Percentiles rank a stretch among this genome's conserved stretches.
Conservation (phyloP, 306 rosid genomes). For the Neltuma alba region DNA sequence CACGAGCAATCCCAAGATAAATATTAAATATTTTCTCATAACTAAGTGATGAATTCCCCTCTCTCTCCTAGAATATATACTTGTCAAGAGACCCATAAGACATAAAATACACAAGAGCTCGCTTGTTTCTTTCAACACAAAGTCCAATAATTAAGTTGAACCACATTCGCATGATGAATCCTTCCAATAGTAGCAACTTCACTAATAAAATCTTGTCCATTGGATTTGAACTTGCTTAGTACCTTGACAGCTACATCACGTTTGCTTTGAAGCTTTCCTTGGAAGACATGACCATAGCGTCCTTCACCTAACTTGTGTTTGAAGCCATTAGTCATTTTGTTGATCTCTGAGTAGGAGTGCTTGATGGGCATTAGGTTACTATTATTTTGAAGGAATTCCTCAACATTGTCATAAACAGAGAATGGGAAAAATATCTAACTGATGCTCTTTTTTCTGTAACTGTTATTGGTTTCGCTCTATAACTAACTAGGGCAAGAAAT, state of each 20-base stretch:
- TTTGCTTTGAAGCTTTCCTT: background rate
- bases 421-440: too few species aligned
- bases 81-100: background rate
- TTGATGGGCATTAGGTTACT: slow-evolving; percentile 15
- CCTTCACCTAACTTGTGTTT: slow-evolving; percentile 9
- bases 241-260: background rate
- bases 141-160: background rate
- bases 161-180: background rate
- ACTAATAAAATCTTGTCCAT: background rate
- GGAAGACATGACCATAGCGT: background rate
- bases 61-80: background rate
- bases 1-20: background rate
- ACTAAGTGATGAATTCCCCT: background rate
- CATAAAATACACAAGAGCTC: background rate
- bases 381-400: slow-evolving; percentile 11
- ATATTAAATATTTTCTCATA: background rate
- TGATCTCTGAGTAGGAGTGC: slow-evolving; percentile 27
- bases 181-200: background rate
- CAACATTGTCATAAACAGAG: background rate
- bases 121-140: background rate
- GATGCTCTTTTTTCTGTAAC: too few species aligned
- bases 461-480: too few species aligned
- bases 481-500: too few species aligned
- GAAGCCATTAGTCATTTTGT: slow-evolving; percentile 17
- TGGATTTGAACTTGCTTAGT: background rate